These are phyloP conservation scores for Globisporangium paddicum DNA, from an alignment of 352 stramenopile genomes.

Conservation along the genomic window DNA sequence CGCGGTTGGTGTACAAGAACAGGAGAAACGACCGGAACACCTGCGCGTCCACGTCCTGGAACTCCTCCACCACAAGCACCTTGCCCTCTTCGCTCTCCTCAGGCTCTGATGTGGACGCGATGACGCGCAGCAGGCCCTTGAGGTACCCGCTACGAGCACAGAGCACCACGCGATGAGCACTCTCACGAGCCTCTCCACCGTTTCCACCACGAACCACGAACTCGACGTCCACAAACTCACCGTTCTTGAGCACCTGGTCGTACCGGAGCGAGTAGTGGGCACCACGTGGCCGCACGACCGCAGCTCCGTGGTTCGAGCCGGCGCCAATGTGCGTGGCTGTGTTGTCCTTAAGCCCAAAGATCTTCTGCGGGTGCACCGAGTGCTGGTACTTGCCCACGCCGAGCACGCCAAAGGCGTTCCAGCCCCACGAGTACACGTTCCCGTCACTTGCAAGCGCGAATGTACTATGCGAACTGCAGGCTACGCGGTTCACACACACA, in stretches of 20 bases:
- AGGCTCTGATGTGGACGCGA: conserved; percentile 11
- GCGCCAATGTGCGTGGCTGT: conserved; percentile 44
- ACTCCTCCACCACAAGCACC: conserved; percentile 40
- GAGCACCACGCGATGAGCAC: conserved; percentile 50
- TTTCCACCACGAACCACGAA: conserved; percentile 28
- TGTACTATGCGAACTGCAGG: conserved; percentile 74
- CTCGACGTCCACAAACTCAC: conserved; percentile 51
- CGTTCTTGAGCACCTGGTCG: conserved; percentile 40
- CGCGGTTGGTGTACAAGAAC: conserved; percentile 69
- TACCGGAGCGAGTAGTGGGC: conserved; percentile 62
- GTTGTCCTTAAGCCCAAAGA: conserved; percentile 62
- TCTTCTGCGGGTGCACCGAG: conserved; percentile 56
- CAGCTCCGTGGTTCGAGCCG: conserved; percentile 66
- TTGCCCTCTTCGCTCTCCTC: not conserved
- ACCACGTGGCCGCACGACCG: conserved; percentile 47
- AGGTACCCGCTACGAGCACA: conserved; percentile 60
- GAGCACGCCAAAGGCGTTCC: conserved; percentile 76
- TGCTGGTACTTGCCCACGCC: conserved; percentile 74
- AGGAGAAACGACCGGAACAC: conserved; percentile 59
- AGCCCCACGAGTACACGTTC: conserved; percentile 82
- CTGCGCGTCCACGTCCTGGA: conserved; percentile 49
- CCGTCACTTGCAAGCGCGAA: conserved; percentile 53
- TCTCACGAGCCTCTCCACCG: conserved; percentile 12
- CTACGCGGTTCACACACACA: conserved; percentile 24
- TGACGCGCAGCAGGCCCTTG: conserved; percentile 43